Conservation (phyloP, 805 yeast species). For the Clavispora carvajalis region DNA sequence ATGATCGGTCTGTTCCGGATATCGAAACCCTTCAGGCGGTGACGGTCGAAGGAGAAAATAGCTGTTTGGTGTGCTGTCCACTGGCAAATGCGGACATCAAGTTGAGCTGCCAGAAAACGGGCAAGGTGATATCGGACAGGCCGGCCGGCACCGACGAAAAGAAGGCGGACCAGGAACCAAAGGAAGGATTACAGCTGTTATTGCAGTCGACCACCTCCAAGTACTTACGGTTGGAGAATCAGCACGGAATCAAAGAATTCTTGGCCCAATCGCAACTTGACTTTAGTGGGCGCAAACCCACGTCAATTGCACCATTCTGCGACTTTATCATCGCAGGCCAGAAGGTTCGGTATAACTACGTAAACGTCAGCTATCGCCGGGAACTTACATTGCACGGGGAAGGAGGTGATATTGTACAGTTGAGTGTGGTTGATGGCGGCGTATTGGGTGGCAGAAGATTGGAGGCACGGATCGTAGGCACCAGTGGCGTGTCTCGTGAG, state of each 20-base stretch:
- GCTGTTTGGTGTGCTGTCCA: slow-evolving; percentile 40
- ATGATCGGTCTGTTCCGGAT: slow-evolving; percentile 31
- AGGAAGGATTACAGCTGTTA: neutral
- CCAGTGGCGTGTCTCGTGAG: slow-evolving; percentile 13
- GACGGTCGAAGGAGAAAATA: slow-evolving; percentile 42
- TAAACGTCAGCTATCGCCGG: slow-evolving; percentile 38
- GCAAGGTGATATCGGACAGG: slow-evolving; percentile 23
- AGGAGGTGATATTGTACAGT: slow-evolving; percentile 33
- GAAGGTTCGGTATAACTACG: slow-evolving; percentile 40
- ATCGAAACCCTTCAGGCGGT: slow-evolving; percentile 37
- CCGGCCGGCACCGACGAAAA: neutral
- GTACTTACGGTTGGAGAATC: slow-evolving; percentile 26
- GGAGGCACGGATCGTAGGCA: slow-evolving; percentile 27
- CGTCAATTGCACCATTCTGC: slow-evolving; percentile 35
- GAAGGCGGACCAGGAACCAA: neutral
- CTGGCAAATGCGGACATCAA: slow-evolving; percentile 38
- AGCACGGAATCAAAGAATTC: slow-evolving; percentile 41
- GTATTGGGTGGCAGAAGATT: slow-evolving; percentile 47
- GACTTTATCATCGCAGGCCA: slow-evolving; percentile 34
- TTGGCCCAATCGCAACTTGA: slow-evolving; percentile 32
- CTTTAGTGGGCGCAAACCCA: slow-evolving; percentile 32
- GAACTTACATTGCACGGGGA: slow-evolving; percentile 39
- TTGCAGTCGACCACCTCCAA: slow-evolving; percentile 16
- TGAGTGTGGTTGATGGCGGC: slow-evolving; percentile 52
- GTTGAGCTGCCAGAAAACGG: slow-evolving; percentile 35